These are phyloP conservation scores for Aspergillus costaricaensis DNA, from an alignment of 2,329 filamentous ascomycete genomes.

Conservation along the genomic window DNA sequence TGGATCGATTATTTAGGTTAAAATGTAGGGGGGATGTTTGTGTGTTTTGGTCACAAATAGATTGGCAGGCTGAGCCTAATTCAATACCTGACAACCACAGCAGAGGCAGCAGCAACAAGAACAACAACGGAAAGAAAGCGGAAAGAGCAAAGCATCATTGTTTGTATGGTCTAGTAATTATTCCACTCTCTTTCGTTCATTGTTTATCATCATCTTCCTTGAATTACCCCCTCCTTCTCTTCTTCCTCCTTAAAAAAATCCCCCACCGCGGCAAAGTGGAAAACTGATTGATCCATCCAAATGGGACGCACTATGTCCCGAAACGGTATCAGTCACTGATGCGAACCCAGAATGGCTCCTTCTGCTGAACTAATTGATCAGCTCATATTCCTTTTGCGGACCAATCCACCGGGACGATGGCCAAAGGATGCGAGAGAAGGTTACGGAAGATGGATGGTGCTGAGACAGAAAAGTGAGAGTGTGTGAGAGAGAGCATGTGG, in stretches of 20 bases:
- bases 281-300: neutral
- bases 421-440: neutral
- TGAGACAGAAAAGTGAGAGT: neutral
- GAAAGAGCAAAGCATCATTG: neutral
- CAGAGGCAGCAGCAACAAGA: neutral
- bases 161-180: neutral
- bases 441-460: neutral
- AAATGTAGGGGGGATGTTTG: too few species aligned
- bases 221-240: neutral
- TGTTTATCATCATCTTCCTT: neutral
- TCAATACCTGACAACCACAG: neutral
- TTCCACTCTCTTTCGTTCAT: neutral
- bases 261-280: neutral
- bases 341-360: neutral
- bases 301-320: slow-evolving; percentile 3
- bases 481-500: neutral
- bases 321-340: neutral
- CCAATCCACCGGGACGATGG: slow-evolving; percentile 3
- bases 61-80: neutral
- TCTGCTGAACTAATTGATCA: slow-evolving; percentile 1
- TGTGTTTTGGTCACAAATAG: neutral
- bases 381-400: slow-evolving; percentile 5
- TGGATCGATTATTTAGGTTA: neutral
- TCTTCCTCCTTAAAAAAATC: neutral
- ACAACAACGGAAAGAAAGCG: neutral